phyloP scores from a whole-genome alignment of 129 eudicot genomes.

The Flaveria sonorensis region DNA sequence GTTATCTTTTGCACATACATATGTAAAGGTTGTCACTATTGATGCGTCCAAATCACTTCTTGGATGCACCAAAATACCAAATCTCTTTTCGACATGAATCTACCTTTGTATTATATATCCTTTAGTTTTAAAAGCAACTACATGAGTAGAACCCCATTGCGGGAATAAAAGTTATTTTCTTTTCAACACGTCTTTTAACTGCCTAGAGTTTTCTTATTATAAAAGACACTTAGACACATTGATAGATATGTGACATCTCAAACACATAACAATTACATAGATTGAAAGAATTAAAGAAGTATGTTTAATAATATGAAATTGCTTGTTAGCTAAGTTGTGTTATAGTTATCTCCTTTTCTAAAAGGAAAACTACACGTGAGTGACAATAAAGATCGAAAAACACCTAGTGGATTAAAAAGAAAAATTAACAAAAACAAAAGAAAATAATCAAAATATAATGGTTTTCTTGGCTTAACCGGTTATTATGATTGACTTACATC shows the following conservation, averaged over 20 bases:
- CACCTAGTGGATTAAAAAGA: background rate
- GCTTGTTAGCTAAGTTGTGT: background rate
- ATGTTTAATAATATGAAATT: background rate
- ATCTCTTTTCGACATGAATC: background rate
- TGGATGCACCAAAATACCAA: constrained; percentile 9
- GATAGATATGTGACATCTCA: constrained; percentile 5
- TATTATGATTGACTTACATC: too few relatives aligned
- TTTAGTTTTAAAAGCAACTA: constrained; percentile 11
- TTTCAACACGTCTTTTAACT: constrained; percentile 7
- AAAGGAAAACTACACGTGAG: background rate
- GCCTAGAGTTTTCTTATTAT: constrained; percentile 1
- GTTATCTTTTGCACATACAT: constrained; percentile 13
- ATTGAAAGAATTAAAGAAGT: too few relatives aligned
- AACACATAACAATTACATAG: background rate
- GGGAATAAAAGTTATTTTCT: background rate
- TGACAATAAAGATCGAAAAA: background rate
- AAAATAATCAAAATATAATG: background rate
- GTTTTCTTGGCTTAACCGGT: too few relatives aligned
- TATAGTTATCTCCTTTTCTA: background rate
- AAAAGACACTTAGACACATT: background rate
- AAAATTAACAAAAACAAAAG: background rate
- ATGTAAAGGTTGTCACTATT: background rate
- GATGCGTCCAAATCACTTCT: constrained; percentile 14
- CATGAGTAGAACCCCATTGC: constrained; percentile 25
- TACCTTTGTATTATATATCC: constrained; percentile 4